phyloP scores from a whole-genome alignment of 257 asterid genomes.

The Ligustrum vulgare region DNA sequence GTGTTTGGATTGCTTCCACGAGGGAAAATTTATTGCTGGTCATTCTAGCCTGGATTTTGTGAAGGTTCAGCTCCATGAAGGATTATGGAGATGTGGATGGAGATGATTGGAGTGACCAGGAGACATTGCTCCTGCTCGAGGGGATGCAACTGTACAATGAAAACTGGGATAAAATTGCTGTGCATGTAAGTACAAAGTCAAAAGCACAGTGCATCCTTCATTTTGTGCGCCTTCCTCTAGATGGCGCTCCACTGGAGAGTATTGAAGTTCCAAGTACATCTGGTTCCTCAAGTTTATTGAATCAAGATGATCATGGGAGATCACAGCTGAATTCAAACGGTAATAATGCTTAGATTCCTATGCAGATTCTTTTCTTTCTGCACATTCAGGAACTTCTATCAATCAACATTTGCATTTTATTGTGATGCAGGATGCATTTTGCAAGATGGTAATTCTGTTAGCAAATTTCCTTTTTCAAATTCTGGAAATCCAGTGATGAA shows the following conservation, averaged over 20 bases:
- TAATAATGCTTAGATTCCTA: conserved; percentile 17
- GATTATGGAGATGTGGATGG: conserved; percentile 70
- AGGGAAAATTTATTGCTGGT: conserved; percentile 81
- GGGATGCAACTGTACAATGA: conserved; percentile 79
- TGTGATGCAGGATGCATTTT: conserved; percentile 28
- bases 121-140: conserved; percentile 79
- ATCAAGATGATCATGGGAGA: conserved; percentile 26
- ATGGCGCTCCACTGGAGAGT: conserved; percentile 37
- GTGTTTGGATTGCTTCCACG: conserved; percentile 85
- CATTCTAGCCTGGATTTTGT: conserved; percentile 88
- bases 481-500: conserved; percentile 52
- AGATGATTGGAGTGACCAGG: conserved; percentile 89
- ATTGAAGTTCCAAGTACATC: conserved; percentile 41
- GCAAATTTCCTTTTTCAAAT: conserved; percentile 43
- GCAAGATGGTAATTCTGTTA: conserved; percentile 30
- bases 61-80: conserved; percentile 61
- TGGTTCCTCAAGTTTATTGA: conserved; percentile 15
- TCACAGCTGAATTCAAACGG: conserved; percentile 30
- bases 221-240: conserved; percentile 54
- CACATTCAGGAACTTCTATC: too few species aligned
- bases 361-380: too few species aligned
- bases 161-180: conserved; percentile 59
- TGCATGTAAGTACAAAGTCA: conserved; percentile 54
- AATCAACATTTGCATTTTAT: too few species aligned
- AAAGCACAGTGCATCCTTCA: conserved; percentile 60